Evolutionary conservation across 2,329 filamentous ascomycete genomes (phyloP).

Genomic region (Aureobasidium sp.): DNA sequence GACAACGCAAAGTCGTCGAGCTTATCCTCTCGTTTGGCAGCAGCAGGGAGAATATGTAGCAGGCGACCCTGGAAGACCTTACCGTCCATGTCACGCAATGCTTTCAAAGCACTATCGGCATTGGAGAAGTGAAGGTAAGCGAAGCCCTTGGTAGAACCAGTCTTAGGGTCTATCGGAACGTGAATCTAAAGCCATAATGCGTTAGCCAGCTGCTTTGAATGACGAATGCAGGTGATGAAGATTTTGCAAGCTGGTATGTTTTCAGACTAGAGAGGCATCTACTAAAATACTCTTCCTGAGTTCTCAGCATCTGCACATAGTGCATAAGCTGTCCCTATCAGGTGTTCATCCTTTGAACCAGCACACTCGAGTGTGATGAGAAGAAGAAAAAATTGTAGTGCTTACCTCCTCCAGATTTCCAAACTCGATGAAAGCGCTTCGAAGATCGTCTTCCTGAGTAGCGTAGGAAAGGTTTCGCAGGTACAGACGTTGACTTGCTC

Average conservation of each 20-base stretch:
- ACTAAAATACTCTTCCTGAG: slow-evolving; percentile 98
- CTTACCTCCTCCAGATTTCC: slow-evolving; percentile 84
- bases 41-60: slow-evolving; percentile 79
- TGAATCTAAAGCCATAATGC: slow-evolving; percentile 62
- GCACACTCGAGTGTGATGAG: slow-evolving; percentile 15
- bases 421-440: slow-evolving; percentile 62
- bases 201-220: slow-evolving; percentile 11
- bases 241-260: neutral
- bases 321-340: slow-evolving; percentile 99
- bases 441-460: slow-evolving; percentile 68
- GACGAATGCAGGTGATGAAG: neutral
- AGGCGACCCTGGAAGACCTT: slow-evolving; percentile 87
- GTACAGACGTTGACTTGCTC: slow-evolving; percentile 71
- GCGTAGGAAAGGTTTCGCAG: slow-evolving; percentile 82
- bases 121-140: slow-evolving; percentile 76
- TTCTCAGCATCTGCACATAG: slow-evolving; percentile 70
- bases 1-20: slow-evolving; percentile 85
- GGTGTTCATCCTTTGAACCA: slow-evolving; percentile 74
- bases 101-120: slow-evolving; percentile 64
- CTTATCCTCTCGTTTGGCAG: slow-evolving; percentile 71
- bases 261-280: slow-evolving; percentile 92
- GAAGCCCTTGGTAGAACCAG: slow-evolving; percentile 77
- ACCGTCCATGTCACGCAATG: slow-evolving; percentile 73
- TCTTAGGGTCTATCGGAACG: slow-evolving; percentile 63
- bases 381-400: slow-evolving; percentile 22